phyloP scores from a whole-genome alignment of 2,329 filamentous ascomycete species.

The Nemania sp. region DNA sequence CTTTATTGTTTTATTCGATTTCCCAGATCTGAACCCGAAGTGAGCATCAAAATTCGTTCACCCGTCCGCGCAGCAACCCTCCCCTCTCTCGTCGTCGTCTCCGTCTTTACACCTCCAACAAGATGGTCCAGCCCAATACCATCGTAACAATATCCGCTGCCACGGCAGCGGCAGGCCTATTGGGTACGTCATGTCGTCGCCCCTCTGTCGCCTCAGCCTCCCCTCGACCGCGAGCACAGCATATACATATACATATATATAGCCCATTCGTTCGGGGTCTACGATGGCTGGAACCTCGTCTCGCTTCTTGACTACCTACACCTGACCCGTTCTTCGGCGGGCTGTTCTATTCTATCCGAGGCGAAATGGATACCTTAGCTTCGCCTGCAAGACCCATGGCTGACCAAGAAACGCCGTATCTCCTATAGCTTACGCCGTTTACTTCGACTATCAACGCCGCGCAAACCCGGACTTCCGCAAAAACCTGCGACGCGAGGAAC shows the following conservation, averaged over 20 bases:
- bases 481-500: constrained; percentile 74
- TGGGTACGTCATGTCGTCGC: constrained; percentile 54
- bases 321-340: too few relatives aligned
- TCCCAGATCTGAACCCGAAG: neutral
- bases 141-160: constrained; percentile 66
- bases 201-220: neutral
- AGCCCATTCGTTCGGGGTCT: neutral
- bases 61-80: neutral
- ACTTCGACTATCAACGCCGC: constrained; percentile 71
- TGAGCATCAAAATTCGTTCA: neutral
- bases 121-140: constrained; percentile 56
- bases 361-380: neutral
- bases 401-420: constrained; percentile 4
- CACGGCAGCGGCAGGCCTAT: constrained; percentile 61
- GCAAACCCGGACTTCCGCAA: constrained; percentile 68
- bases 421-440: constrained; percentile 63
- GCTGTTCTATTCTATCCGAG: neutral
- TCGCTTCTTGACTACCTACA: neutral
- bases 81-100: neutral
- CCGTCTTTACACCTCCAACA: constrained; percentile 32
- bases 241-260: too few relatives aligned
- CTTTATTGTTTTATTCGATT: neutral
- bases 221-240: neutral
- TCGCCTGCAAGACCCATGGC: constrained; percentile 25
- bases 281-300: neutral